phyloP scores from a whole-genome alignment of 176 grass and related monocot species.

The Canna indica region DNA sequence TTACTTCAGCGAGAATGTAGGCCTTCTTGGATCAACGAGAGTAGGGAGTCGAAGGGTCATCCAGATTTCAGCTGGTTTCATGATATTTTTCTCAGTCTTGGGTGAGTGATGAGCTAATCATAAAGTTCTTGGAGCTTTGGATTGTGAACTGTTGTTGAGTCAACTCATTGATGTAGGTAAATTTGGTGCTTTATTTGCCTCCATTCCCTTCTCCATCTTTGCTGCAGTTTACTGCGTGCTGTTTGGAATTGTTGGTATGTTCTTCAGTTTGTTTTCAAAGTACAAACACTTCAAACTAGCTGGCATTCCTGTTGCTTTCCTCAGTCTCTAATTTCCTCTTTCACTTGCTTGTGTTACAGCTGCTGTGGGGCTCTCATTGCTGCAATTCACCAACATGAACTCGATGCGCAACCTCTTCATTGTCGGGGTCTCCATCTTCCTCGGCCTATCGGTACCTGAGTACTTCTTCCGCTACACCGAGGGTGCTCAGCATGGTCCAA shows the following conservation, averaged over 20 bases:
- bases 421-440: conserved; percentile 83
- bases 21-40: conserved; percentile 74
- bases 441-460: conserved; percentile 86
- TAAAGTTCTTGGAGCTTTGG: background rate
- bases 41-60: conserved; percentile 85
- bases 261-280: background rate
- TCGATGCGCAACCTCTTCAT: conserved; percentile 99
- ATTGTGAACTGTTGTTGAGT: background rate
- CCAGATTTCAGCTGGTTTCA: conserved; percentile 90
- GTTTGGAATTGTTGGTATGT: conserved; percentile 84
- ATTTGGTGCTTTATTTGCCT: conserved; percentile 95
- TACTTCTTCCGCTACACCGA: conserved; percentile 90
- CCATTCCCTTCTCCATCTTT: conserved; percentile 90
- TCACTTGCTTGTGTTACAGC: conserved; percentile 27
- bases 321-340: too few relatives aligned
- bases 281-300: too few relatives aligned
- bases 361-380: conserved; percentile 81
- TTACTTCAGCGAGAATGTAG: conserved; percentile 75
- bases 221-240: conserved; percentile 86
- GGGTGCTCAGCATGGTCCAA: conserved; percentile 59
- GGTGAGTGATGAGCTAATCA: conserved; percentile 31
- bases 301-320: too few relatives aligned
- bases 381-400: conserved; percentile 99
- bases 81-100: conserved; percentile 97
- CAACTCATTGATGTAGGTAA: conserved; percentile 39